Evolutionary conservation across 1,284 basidiomycete species (phyloP).

Genomic region (Bondarzewia mesenterica): DNA sequence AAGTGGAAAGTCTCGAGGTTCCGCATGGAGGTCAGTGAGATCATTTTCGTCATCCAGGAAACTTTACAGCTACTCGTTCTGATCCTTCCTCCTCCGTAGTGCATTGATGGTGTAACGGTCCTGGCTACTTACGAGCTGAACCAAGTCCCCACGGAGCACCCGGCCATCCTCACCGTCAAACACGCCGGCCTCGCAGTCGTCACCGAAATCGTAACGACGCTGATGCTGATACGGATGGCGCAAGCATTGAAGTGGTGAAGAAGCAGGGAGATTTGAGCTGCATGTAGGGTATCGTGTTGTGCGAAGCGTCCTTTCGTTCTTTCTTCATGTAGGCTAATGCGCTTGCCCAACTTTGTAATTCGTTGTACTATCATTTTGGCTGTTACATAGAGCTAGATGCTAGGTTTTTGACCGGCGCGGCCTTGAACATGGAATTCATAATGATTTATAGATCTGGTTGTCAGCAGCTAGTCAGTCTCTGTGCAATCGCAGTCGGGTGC

Average conservation of each 20-base stretch:
- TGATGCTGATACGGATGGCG: constrained; percentile 61
- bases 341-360: too few relatives aligned
- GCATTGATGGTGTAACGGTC: constrained; percentile 43
- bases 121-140: constrained; percentile 59
- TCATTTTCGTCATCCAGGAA: background rate
- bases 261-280: too few relatives aligned
- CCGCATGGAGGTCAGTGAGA: constrained; percentile 53
- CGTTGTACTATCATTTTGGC: too few relatives aligned
- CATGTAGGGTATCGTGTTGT: too few relatives aligned
- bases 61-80: background rate
- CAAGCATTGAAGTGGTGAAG: constrained; percentile 42
- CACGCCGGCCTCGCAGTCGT: constrained; percentile 46
- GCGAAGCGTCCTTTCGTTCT: too few relatives aligned
- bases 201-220: constrained; percentile 67
- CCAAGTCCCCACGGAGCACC: constrained; percentile 37
- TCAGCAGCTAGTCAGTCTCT: too few relatives aligned
- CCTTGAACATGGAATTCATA: too few relatives aligned
- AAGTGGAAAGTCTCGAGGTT: constrained; percentile 56
- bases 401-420: too few relatives aligned
- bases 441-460: too few relatives aligned
- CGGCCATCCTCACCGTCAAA: constrained; percentile 50
- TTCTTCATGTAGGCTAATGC: too few relatives aligned
- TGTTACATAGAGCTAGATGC: too few relatives aligned
- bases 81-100: constrained; percentile 27
- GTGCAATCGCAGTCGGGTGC: too few relatives aligned